Evolutionary conservation across 176 grass and related monocot genomes (phyloP), one percentile per base, ranked within the genome.

Genomic region (Oryza brachyantha): DNA sequence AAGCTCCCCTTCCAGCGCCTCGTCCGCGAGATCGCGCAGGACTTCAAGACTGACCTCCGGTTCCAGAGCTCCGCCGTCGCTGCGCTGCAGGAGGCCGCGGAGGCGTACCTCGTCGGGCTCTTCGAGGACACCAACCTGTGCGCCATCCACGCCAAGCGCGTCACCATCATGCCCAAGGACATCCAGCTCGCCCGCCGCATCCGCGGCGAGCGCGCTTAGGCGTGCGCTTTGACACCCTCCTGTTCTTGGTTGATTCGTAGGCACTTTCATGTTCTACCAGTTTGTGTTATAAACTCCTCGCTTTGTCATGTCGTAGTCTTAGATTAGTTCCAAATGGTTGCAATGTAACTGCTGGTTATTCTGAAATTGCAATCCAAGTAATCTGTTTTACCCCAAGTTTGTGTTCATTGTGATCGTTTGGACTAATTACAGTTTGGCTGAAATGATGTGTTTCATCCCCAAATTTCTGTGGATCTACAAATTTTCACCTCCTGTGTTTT

Each of bases 81-180:
- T 11, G 67, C 67, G 0, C 85, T 92, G 66, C 90, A 96, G 81
- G 90, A 96, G 79, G 93, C 90, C 3, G 93, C 93, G 0, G 90
- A 92, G 78, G 90, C 90, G 0, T 96, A 96, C 71, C 89, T 96
- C n/a, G 93, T 96, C 1, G 90, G 91, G 0, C 88, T 97, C 0
- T 97, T 97, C 57, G 86, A 93, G 84, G 94, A 97, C 50, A 97
- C 94, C 19, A 97, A 97, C 72, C 91, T 97, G 22, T 97, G 94
- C 64, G 89, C 91, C 63, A 97, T 97, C 69, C 94, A 94, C 74
- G 89, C 91, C 59, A 97, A 97, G 91, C 77, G 87, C 43, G 87
- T 97, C 29, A 97, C 91, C 38, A 94, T 94, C 84, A 94, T 94
- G 89, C 89, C 91, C 38, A 97, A 94, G 89, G 94, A 94, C 50